A percentile compares a stretch with the other conserved stretches of the same genome.
Evolutionary conservation across 352 stramenopile genomes (phyloP).

Genomic region (Phytopythium kandeliae): DNA sequence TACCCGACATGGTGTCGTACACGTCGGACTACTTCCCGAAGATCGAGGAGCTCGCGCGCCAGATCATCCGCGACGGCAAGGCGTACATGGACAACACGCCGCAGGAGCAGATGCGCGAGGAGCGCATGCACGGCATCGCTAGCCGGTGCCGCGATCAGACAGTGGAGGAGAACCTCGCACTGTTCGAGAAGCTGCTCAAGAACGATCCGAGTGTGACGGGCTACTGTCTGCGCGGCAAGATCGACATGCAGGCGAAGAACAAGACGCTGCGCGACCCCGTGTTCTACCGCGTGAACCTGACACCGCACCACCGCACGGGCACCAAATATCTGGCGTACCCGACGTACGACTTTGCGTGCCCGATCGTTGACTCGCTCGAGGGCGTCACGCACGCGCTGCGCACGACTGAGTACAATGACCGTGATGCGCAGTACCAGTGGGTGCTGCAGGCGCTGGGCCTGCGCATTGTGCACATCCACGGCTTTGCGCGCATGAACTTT

Average conservation of each 20-base stretch:
- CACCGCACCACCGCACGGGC: slow-evolving; percentile 87
- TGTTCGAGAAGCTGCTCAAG: slow-evolving; percentile 96
- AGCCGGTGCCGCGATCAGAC: slow-evolving; percentile 89
- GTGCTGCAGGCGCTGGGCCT: slow-evolving; percentile 83
- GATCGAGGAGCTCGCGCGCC: slow-evolving; percentile 92
- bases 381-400: slow-evolving; percentile 98
- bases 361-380: slow-evolving; percentile 98
- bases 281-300: slow-evolving; percentile 82
- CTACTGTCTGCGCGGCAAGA: slow-evolving; percentile 90
- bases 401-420: slow-evolving; percentile 99
- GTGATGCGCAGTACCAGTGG: slow-evolving; percentile 98
- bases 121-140: slow-evolving; percentile 92
- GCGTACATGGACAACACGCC: slow-evolving; percentile 99
- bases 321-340: slow-evolving; percentile 99
- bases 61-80: slow-evolving; percentile 94
- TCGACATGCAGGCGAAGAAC: slow-evolving; percentile 92
- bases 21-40: slow-evolving; percentile 98
- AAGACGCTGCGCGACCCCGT: slow-evolving; percentile 87
- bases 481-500: slow-evolving; percentile 99
- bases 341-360: slow-evolving; percentile 99
- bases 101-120: slow-evolving; percentile 96
- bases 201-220: slow-evolving; percentile 78
- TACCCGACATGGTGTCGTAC: slow-evolving; percentile 88
- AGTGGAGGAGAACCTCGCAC: slow-evolving; percentile 81
- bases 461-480: slow-evolving; percentile 86